Evolutionary conservation across 148 eudicot species (phyloP), one percentile per base, ranked within the genome.

Genomic region (Rhododendron ferrugineum): DNA sequence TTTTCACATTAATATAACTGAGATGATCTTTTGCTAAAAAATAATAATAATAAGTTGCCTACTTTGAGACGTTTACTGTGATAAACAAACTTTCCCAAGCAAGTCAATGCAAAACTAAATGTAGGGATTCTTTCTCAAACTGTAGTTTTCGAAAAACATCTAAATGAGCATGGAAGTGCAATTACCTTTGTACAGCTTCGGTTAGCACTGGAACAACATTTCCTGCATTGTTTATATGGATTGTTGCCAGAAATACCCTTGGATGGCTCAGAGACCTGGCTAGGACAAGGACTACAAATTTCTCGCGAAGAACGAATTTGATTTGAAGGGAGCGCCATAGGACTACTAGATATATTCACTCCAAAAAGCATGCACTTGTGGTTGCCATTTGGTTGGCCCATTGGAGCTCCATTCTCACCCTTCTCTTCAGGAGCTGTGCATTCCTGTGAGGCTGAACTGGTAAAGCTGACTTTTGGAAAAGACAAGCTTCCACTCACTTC

Each of bases 101-200:
- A 80, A 50, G 73, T 81, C 16, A 11, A 52, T 0, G 15, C 68
- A 44, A 30, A 78, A 75, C 9, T 79, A 6, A 8, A 23, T 23
- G 56, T 34, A 54, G 20, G 20, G 30, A 49, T 64, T 64, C 23
- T 40, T 66, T 46, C 79, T 40, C n/a, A 64, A 42, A 82, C n/a
- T n/a, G 20, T 46, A n/a, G 50, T 20, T 70, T 42, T 30, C 46
- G 28, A 14, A 47, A 70, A 49, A 14, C 8, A 49, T 5, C 66
- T 32, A 18, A 16, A n/a, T 7, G 4, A 64, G 75, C 16, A 70
- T 70, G 49, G 20, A 37, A 49, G 28, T 28, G 10, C 36, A 83
- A 72, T 13, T 78, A 85, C 87, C 87, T 79, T 85, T n/a, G 87
- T 70, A 62, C 87, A 85, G 18, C 62, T 85, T 37, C 83, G 83